These are phyloP conservation scores for Xylaria sp. DNA, from an alignment of 2,329 filamentous ascomycete species.

Conservation along the genomic window DNA sequence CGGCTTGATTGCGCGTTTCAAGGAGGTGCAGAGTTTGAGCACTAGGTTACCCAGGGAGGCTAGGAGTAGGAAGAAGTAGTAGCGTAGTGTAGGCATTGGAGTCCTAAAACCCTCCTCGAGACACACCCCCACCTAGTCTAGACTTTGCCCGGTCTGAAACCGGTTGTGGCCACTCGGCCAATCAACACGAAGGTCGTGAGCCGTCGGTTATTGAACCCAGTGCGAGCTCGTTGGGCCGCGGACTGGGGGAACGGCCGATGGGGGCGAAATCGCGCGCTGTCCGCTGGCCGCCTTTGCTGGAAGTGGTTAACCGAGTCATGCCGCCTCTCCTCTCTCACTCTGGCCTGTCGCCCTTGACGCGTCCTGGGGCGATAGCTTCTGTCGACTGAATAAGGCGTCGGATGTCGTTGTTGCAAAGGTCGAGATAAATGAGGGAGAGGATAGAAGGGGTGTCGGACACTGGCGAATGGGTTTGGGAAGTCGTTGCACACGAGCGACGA, in stretches of 20 bases:
- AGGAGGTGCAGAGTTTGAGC: slow-evolving; percentile 45
- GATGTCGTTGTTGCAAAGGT: background rate
- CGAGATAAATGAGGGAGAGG: background rate
- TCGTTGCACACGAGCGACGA: background rate
- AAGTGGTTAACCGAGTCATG: slow-evolving; percentile 48
- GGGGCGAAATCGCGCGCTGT: slow-evolving; percentile 22
- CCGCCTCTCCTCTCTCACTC: slow-evolving; percentile 8
- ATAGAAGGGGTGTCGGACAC: background rate
- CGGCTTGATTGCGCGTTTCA: slow-evolving; percentile 47
- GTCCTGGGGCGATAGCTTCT: background rate
- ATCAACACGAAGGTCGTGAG: slow-evolving; percentile 38
- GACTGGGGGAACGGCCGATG: slow-evolving; percentile 29
- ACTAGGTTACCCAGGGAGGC: slow-evolving; percentile 39
- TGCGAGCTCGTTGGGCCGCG: slow-evolving; percentile 39
- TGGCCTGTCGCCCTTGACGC: slow-evolving; percentile 19
- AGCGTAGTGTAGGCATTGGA: slow-evolving; percentile 32
- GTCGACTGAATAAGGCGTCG: background rate
- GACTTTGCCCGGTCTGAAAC: slow-evolving; percentile 21
- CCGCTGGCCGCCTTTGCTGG: slow-evolving; percentile 29
- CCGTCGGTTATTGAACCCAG: slow-evolving; percentile 41
- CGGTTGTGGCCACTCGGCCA: slow-evolving; percentile 24
- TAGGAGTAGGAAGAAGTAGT: slow-evolving; percentile 18
- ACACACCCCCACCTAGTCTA: slow-evolving; percentile 39
- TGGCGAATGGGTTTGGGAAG: background rate
- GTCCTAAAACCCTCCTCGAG: slow-evolving; percentile 45